Percentiles rank a stretch among this genome's conserved stretches.
These are phyloP conservation scores for Delitschia confertaspora DNA, from an alignment of 495 filamentous ascomycete genomes.

Conservation along the genomic window DNA sequence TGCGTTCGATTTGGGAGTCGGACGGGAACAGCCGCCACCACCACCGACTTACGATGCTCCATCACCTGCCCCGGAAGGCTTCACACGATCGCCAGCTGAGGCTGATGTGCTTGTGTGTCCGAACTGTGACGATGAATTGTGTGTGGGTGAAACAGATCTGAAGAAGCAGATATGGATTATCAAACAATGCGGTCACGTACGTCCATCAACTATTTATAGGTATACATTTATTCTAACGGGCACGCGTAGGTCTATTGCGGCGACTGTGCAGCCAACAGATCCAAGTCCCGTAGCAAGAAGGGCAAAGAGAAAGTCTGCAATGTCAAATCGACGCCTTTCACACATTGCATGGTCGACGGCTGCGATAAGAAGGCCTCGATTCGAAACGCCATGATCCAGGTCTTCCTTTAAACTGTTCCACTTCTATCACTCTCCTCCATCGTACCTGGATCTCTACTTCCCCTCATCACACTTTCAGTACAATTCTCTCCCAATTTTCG, in stretches of 20 bases:
- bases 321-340: slow-evolving; percentile 26
- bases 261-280: slow-evolving; percentile 50
- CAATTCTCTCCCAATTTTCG: too few species aligned
- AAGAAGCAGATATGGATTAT: slow-evolving; percentile 66
- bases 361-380: slow-evolving; percentile 27
- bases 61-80: slow-evolving; percentile 49
- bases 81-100: slow-evolving; percentile 54
- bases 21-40: slow-evolving; percentile 2
- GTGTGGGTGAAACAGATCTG: slow-evolving; percentile 45
- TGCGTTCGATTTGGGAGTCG: slow-evolving; percentile 26
- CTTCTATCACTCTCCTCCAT: too few species aligned
- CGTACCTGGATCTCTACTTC: background rate
- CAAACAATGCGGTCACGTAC: slow-evolving; percentile 67
- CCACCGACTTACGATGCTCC: slow-evolving; percentile 49
- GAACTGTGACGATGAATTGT: slow-evolving; percentile 61
- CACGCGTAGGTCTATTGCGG: slow-evolving; percentile 68
- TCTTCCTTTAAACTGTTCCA: slow-evolving; percentile 29
- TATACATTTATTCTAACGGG: background rate
- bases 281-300: slow-evolving; percentile 17
- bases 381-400: slow-evolving; percentile 31
- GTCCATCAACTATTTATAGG: slow-evolving; percentile 27
- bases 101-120: slow-evolving; percentile 61
- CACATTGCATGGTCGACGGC: slow-evolving; percentile 33
- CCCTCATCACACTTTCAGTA: background rate
- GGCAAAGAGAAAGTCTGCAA: slow-evolving; percentile 23